A percentile compares a stretch with the other conserved stretches of the same genome.
Evolutionary conservation across 352 stramenopile species (phyloP).

Genomic region (Phytophthora sp.): DNA sequence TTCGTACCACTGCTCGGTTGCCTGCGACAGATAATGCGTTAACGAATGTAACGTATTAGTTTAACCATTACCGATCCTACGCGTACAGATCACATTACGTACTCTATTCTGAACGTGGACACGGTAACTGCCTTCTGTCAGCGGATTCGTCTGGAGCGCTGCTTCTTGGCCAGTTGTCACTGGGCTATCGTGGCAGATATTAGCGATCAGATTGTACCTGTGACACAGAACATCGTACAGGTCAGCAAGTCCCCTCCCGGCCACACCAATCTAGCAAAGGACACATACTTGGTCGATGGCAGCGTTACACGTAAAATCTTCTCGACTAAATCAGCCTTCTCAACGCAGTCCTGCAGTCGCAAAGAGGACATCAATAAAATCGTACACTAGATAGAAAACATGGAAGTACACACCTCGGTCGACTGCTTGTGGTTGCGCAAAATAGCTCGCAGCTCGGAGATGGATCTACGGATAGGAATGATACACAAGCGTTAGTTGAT

Average conservation of each 20-base stretch:
- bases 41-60: constrained; percentile 11
- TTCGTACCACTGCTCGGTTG: constrained; percentile 97
- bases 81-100: constrained; percentile 23
- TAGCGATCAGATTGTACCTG: constrained; percentile 98
- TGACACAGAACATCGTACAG: not conserved
- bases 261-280: not conserved
- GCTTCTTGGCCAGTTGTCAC: constrained; percentile 92
- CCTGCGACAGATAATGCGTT: constrained; percentile 45
- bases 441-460: constrained; percentile 65
- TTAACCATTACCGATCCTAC: not conserved
- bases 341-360: constrained; percentile 66
- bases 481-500: not conserved
- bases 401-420: constrained; percentile 35
- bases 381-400: too few relatives aligned
- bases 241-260: not conserved
- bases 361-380: too few relatives aligned
- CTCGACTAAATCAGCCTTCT: constrained; percentile 79
- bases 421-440: constrained; percentile 61
- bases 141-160: constrained; percentile 87
- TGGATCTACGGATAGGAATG: constrained; percentile 42
- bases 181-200: constrained; percentile 97
- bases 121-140: constrained; percentile 97
- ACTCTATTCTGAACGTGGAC: constrained; percentile 96
- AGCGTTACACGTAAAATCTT: constrained; percentile 57
- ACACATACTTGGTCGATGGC: constrained; percentile 71